These are phyloP conservation scores for Petrea volubilis DNA, from an alignment of 257 asterid species.

Conservation along the genomic window DNA sequence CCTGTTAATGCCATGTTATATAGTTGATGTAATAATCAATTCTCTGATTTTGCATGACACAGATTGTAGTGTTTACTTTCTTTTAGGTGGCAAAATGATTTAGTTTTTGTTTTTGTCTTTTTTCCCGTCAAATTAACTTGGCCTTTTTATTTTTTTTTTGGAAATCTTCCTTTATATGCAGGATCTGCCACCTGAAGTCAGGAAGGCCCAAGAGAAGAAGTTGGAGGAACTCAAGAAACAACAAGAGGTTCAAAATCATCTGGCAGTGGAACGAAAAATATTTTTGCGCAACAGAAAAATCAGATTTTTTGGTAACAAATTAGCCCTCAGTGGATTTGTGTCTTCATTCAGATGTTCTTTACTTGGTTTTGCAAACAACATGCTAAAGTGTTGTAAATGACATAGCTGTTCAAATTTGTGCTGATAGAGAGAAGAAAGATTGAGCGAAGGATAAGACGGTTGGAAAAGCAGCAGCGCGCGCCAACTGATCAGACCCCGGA, in stretches of 20 bases:
- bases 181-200: conserved; percentile 78
- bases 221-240: conserved; percentile 85
- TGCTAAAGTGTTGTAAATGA: background rate
- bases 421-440: conserved; percentile 85
- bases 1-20: background rate
- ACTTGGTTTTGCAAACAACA: background rate
- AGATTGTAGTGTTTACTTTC: background rate
- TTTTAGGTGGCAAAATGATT: background rate
- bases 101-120: background rate
- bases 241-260: conserved; percentile 71
- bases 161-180: too few relatives aligned
- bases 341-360: background rate
- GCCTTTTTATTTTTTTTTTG: background rate
- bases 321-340: conserved; percentile 1
- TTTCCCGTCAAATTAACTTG: background rate
- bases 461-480: conserved; percentile 86
- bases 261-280: conserved; percentile 74
- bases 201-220: conserved; percentile 75
- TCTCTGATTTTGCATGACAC: background rate
- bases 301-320: conserved; percentile 75
- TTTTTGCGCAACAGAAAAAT: conserved; percentile 74
- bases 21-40: background rate
- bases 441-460: conserved; percentile 74
- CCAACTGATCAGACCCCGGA: conserved; percentile 66
- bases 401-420: conserved; percentile 10